Conservation (phyloP, 2,329 filamentous ascomycete genomes). For the Aureobasidium uvarum region DNA sequence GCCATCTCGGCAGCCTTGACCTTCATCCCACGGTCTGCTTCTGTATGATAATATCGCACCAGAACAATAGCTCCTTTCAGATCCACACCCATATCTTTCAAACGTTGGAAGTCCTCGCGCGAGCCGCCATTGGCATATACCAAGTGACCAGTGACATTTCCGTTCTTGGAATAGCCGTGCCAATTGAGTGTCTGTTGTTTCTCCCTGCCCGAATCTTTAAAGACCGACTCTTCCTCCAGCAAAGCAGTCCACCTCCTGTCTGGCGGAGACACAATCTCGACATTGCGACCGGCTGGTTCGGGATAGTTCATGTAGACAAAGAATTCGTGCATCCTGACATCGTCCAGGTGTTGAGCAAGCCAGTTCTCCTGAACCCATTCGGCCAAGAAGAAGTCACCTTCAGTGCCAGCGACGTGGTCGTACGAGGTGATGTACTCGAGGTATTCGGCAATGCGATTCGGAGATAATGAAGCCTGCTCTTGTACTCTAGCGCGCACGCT, state of each 20-base stretch:
- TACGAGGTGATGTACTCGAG: conserved; percentile 76
- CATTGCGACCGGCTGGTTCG: conserved; percentile 68
- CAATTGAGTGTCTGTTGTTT: conserved; percentile 71
- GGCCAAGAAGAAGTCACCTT: conserved; percentile 84
- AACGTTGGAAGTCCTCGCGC: conserved; percentile 71
- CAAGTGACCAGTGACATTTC: conserved; percentile 79
- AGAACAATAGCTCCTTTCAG: conserved; percentile 78
- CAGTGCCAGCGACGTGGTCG: conserved; percentile 89
- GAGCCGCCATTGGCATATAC: conserved; percentile 93
- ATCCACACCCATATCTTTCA: conserved; percentile 69
- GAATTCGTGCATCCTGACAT: conserved; percentile 68
- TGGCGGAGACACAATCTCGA: conserved; percentile 73
- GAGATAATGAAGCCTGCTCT: conserved; percentile 60
- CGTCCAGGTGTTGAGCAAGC: conserved; percentile 67
- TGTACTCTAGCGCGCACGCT: conserved; percentile 74
- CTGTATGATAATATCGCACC: conserved; percentile 74
- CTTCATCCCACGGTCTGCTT: conserved; percentile 73
- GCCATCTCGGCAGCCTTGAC: conserved; percentile 85
- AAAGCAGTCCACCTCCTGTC: conserved; percentile 71
- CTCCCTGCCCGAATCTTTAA: conserved; percentile 56
- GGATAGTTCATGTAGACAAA: conserved; percentile 91
- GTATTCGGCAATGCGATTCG: conserved; percentile 61
- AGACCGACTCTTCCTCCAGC: conserved; percentile 76
- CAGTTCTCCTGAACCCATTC: conserved; percentile 82
- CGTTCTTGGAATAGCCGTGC: conserved; percentile 83